A percentile compares a stretch with the other conserved stretches of the same genome.
Evolutionary conservation across 257 asterid species (phyloP).

Genomic region (Leptodermis oblonga): DNA sequence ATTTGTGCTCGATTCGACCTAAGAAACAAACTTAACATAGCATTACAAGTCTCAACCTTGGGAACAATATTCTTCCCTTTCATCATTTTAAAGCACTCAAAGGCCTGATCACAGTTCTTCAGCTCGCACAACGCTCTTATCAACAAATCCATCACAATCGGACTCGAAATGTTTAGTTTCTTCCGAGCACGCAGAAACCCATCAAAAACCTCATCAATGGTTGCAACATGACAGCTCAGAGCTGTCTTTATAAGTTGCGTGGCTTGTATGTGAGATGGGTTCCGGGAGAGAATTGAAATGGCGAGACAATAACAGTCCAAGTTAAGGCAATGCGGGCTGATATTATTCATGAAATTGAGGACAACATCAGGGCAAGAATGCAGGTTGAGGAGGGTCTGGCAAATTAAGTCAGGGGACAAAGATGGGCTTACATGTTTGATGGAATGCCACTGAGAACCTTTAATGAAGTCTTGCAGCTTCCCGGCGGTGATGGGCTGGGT

Average conservation of each 20-base stretch:
- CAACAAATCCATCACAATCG: slow-evolving; percentile 45
- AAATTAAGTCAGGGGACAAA: slow-evolving; percentile 32
- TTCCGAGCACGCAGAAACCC: slow-evolving; percentile 39
- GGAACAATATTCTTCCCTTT: slow-evolving; percentile 31
- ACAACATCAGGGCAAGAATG: slow-evolving; percentile 34
- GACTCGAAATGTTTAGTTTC: slow-evolving; percentile 35
- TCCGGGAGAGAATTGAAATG: slow-evolving; percentile 39
- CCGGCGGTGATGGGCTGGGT: slow-evolving; percentile 16
- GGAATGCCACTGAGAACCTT: slow-evolving; percentile 55
- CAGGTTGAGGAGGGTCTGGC: slow-evolving; percentile 37
- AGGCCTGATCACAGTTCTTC: slow-evolving; percentile 38
- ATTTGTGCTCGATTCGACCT: slow-evolving; percentile 24
- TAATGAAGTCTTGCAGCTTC: slow-evolving; percentile 14
- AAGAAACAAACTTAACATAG: slow-evolving; percentile 39
- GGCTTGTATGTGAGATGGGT: slow-evolving; percentile 41
- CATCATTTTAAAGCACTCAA: slow-evolving; percentile 45
- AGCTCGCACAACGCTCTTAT: slow-evolving; percentile 45
- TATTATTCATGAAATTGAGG: slow-evolving; percentile 29
- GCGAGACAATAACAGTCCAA: slow-evolving; percentile 43
- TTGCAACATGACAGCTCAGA: slow-evolving; percentile 22
- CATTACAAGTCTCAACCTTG: slow-evolving; percentile 45
- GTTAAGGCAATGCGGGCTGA: slow-evolving; percentile 27
- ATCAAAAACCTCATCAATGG: slow-evolving; percentile 25
- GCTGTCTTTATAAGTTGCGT: slow-evolving; percentile 38
- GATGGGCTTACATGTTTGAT: slow-evolving; percentile 44